These are phyloP conservation scores for Coemansia sp. DNA, from an alignment of 371 early-diverging fungal species.

Conservation along the genomic window DNA sequence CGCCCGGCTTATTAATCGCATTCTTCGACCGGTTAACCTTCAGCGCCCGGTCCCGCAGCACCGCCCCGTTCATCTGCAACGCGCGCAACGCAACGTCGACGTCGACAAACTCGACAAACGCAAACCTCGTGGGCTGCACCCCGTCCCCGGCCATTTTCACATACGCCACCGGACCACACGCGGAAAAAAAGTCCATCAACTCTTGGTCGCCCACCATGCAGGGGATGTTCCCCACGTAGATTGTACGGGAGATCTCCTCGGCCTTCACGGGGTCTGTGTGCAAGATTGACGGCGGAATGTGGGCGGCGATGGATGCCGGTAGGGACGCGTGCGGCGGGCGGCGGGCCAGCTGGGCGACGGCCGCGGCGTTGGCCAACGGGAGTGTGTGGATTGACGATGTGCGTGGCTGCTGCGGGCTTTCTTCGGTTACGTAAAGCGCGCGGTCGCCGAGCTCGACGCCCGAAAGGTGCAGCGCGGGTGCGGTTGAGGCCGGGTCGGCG, in stretches of 20 bases:
- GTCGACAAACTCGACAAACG: constrained; percentile 72
- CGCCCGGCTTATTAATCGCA: constrained; percentile 61
- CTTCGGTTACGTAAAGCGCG: constrained; percentile 54
- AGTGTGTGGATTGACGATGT: constrained; percentile 11
- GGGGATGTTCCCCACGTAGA: constrained; percentile 66
- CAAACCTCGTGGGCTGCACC: constrained; percentile 63
- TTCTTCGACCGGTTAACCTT: constrained; percentile 69
- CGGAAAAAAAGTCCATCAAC: constrained; percentile 55
- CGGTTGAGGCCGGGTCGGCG: constrained; percentile 52
- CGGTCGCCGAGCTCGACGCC: constrained; percentile 68
- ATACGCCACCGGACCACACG: constrained; percentile 61
- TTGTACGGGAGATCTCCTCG: constrained; percentile 67
- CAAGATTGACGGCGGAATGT: constrained; percentile 36
- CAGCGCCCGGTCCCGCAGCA: constrained; percentile 58
- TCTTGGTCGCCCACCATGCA: constrained; percentile 54
- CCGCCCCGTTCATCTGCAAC: constrained; percentile 58
- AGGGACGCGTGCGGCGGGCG: constrained; percentile 15
- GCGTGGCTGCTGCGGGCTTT: constrained; percentile 23
- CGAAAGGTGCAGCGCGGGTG: constrained; percentile 60
- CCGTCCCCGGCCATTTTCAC: constrained; percentile 72
- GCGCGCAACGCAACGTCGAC: constrained; percentile 59
- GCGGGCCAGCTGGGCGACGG: constrained; percentile 33
- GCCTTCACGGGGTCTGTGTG: constrained; percentile 58
- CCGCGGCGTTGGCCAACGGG: constrained; percentile 52
- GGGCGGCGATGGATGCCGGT: constrained; percentile 28